A percentile compares a stretch with the other conserved stretches of the same genome.
These are phyloP conservation scores for Phytophthora meadii DNA, from an alignment of 352 stramenopile genomes.

Conservation along the genomic window DNA sequence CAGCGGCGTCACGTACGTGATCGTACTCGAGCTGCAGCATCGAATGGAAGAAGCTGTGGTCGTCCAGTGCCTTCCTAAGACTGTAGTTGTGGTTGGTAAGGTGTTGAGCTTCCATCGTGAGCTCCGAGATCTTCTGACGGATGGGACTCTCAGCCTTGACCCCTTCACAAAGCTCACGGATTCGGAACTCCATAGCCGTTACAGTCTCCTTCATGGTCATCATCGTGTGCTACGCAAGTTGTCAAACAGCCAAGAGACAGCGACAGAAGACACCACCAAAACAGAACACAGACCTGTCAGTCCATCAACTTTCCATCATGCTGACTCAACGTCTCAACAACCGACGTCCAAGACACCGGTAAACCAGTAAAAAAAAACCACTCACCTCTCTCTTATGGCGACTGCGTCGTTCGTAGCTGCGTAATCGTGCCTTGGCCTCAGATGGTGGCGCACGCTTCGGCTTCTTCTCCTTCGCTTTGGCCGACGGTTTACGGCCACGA, in stretches of 20 bases:
- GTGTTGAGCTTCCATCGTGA: conserved; percentile 49
- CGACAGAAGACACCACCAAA: conserved; percentile 13
- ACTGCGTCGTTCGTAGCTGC: conserved; percentile 64
- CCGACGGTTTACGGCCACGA: conserved; percentile 47
- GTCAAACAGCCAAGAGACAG: conserved; percentile 16
- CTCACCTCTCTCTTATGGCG: conserved; percentile 59
- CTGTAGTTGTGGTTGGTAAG: conserved; percentile 64
- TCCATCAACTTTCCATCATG: background rate
- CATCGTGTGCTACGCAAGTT: conserved; percentile 52
- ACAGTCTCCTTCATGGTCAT: conserved; percentile 61
- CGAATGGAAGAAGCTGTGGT: conserved; percentile 66
- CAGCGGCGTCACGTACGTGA: conserved; percentile 44
- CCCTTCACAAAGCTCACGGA: conserved; percentile 40
- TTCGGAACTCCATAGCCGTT: conserved; percentile 40
- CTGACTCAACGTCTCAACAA: conserved; percentile 15
- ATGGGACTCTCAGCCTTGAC: conserved; percentile 21
- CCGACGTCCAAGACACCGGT: background rate
- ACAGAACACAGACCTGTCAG: conserved; percentile 14
- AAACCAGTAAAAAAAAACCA: background rate
- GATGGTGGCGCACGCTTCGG: conserved; percentile 47
- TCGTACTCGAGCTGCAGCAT: conserved; percentile 70
- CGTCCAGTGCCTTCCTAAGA: conserved; percentile 53
- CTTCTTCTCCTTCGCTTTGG: conserved; percentile 46
- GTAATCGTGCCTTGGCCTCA: conserved; percentile 49
- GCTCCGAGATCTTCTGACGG: conserved; percentile 41